These are phyloP conservation scores for Claviceps quebecensis DNA, from an alignment of 2,329 filamentous ascomycete species.

Conservation along the genomic window DNA sequence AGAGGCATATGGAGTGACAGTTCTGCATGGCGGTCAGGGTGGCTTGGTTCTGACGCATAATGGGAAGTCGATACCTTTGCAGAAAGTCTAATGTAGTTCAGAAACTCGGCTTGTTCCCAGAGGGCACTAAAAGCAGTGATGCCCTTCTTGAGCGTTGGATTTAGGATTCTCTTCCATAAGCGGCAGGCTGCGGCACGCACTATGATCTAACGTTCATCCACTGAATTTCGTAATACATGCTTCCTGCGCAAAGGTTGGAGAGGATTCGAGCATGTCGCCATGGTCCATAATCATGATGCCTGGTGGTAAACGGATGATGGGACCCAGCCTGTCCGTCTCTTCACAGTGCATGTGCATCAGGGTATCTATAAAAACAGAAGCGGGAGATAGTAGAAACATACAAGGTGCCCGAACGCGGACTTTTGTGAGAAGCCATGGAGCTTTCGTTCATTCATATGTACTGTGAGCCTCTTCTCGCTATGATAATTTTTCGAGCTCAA, in stretches of 20 bases:
- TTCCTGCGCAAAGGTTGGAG: not conserved
- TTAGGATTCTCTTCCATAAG: not conserved
- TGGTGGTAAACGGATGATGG: not conserved
- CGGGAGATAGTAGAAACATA: not conserved
- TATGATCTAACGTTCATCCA: not conserved
- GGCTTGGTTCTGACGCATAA: constrained; percentile 36
- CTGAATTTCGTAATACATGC: not conserved
- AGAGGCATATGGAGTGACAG: constrained; percentile 40
- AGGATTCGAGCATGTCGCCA: not conserved
- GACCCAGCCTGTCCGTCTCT: not conserved
- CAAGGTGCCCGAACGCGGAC: not conserved
- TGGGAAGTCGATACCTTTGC: constrained; percentile 23
- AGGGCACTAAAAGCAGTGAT: not conserved
- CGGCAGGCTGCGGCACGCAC: not conserved
- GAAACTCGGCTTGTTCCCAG: not conserved
- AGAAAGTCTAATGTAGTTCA: not conserved
- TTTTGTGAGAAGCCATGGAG: not conserved
- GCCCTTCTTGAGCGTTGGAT: not conserved
- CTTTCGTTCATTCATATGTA: not conserved
- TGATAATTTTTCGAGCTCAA: constrained; percentile 18
- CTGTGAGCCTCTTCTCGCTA: not conserved
- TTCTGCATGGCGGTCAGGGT: constrained; percentile 24
- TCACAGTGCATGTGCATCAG: not conserved
- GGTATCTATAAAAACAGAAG: not conserved
- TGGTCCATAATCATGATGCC: not conserved